A percentile compares a stretch with the other conserved stretches of the same genome.
Conservation (phyloP, 2,329 filamentous ascomycete genomes). For the Neopestalotiopsis sp. region DNA sequence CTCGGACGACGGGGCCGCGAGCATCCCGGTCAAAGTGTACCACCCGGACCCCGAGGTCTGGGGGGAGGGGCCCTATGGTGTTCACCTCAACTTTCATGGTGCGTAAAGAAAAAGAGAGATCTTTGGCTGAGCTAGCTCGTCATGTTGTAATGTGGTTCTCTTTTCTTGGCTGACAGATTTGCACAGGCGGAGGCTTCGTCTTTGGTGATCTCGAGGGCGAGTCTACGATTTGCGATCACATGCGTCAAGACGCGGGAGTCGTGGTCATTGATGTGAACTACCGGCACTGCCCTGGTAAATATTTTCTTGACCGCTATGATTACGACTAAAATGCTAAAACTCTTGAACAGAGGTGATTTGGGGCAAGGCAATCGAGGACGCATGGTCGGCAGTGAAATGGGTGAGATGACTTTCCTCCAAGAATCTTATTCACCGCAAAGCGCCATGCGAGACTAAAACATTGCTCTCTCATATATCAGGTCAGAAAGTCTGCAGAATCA, state of each 20-base stretch:
- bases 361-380: constrained; percentile 44
- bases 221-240: constrained; percentile 40
- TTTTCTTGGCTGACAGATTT: not conserved
- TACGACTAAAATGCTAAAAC: not conserved
- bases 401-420: constrained; percentile 28
- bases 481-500: constrained; percentile 29
- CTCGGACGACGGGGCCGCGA: constrained; percentile 35
- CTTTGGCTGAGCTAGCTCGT: not conserved
- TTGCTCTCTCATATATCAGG: constrained; percentile 23
- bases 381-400: constrained; percentile 42
- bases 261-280: constrained; percentile 47
- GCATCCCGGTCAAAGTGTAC: constrained; percentile 38
- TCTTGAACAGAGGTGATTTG: constrained; percentile 35
- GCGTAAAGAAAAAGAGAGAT: not conserved
- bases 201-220: constrained; percentile 41
- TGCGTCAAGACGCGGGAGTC: constrained; percentile 42
- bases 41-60: constrained; percentile 35
- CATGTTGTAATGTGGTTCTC: too few relatives aligned
- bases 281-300: constrained; percentile 43
- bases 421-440: not conserved
- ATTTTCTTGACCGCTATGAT: not conserved
- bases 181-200: constrained; percentile 43
- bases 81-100: constrained; percentile 44
- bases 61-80: constrained; percentile 39
- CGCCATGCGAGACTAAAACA: not conserved